phyloP scores from a whole-genome alignment of 1,284 basidiomycete genomes.

The Sporisorium graminicola region DNA sequence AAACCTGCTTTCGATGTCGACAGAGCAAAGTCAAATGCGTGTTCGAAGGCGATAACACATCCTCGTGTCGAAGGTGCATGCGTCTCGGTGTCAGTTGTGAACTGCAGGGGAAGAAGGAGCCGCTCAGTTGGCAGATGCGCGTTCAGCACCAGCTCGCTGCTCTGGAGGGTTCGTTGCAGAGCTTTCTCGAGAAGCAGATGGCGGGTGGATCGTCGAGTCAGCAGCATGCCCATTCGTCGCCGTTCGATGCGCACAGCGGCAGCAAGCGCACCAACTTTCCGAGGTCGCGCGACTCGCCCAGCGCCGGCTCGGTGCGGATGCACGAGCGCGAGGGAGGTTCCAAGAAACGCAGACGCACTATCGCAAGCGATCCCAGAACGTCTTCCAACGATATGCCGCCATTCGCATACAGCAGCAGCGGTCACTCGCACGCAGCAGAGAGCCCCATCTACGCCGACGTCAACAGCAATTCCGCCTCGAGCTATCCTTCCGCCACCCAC shows the following conservation, averaged over 20 bases:
- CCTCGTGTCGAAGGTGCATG: slow-evolving; percentile 28
- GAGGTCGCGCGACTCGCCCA: slow-evolving; percentile 18
- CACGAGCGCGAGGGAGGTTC: neutral
- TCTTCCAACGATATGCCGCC: neutral
- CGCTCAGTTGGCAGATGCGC: slow-evolving; percentile 44
- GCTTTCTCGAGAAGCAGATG: slow-evolving; percentile 33
- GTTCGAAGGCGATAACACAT: slow-evolving; percentile 21
- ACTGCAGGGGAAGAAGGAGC: slow-evolving; percentile 37
- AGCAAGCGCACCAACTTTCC: slow-evolving; percentile 16
- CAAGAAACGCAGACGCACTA: slow-evolving; percentile 22
- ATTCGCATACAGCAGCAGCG: neutral
- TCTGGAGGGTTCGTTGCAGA: slow-evolving; percentile 31
- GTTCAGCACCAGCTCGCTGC: slow-evolving; percentile 41
- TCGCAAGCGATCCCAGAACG: slow-evolving; percentile 8
- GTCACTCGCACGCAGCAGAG: slow-evolving; percentile 5
- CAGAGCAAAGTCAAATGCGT: slow-evolving; percentile 46
- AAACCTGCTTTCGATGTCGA: slow-evolving; percentile 42
- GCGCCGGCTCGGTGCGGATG: neutral
- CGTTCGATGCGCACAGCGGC: neutral
- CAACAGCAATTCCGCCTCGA: slow-evolving; percentile 8
- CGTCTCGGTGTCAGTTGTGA: slow-evolving; percentile 35
- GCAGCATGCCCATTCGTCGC: neutral
- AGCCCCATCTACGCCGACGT: slow-evolving; percentile 25
- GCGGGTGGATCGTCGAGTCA: neutral
- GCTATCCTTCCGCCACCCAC: slow-evolving; percentile 23